A percentile compares a stretch with the other conserved stretches of the same genome.
Conservation (phyloP, 192 early-diverging fungal species). For the Tieghemiomyces parasiticus region DNA sequence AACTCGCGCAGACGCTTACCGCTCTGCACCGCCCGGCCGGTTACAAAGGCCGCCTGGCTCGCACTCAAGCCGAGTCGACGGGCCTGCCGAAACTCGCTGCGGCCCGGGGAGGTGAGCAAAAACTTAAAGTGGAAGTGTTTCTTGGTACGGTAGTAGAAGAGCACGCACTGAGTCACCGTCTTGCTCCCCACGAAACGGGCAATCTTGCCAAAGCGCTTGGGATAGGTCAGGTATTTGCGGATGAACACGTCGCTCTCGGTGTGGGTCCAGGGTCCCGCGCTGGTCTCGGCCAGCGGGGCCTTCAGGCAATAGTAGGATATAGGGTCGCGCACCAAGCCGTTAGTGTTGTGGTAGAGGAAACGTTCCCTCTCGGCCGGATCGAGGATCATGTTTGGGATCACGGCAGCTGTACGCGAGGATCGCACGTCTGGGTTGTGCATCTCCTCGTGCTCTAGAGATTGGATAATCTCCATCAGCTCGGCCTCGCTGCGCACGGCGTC, state of each 20-base stretch:
- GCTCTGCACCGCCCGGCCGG: not conserved
- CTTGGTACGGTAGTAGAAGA: slow-evolving; percentile 69
- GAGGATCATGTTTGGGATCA: slow-evolving; percentile 55
- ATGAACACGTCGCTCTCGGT: slow-evolving; percentile 45
- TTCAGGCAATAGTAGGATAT: slow-evolving; percentile 40
- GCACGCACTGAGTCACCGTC: slow-evolving; percentile 48
- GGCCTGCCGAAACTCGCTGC: slow-evolving; percentile 7
- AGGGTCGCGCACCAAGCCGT: slow-evolving; percentile 40
- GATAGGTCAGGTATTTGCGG: slow-evolving; percentile 43
- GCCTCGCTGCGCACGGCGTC: slow-evolving; percentile 68
- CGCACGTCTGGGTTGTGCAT: slow-evolving; percentile 54
- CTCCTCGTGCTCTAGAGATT: slow-evolving; percentile 50
- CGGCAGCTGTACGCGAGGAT: slow-evolving; percentile 52
- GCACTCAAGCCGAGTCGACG: slow-evolving; percentile 3
- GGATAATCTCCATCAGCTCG: slow-evolving; percentile 59
- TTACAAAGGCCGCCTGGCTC: slow-evolving; percentile 2
- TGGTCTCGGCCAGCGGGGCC: slow-evolving; percentile 13
- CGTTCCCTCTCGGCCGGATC: slow-evolving; percentile 35
- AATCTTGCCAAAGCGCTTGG: slow-evolving; percentile 65
- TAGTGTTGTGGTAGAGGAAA: slow-evolving; percentile 40
- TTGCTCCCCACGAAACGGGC: slow-evolving; percentile 45
- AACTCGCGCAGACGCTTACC: slow-evolving; percentile 5
- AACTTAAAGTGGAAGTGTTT: slow-evolving; percentile 55
- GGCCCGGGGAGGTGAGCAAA: slow-evolving; percentile 15
- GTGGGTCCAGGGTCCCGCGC: slow-evolving; percentile 13